Evolutionary conservation across 139 green algal genomes (phyloP), one percentile per base, ranked within the genome.

Genomic region (Tetratostichococcus sp.): DNA sequence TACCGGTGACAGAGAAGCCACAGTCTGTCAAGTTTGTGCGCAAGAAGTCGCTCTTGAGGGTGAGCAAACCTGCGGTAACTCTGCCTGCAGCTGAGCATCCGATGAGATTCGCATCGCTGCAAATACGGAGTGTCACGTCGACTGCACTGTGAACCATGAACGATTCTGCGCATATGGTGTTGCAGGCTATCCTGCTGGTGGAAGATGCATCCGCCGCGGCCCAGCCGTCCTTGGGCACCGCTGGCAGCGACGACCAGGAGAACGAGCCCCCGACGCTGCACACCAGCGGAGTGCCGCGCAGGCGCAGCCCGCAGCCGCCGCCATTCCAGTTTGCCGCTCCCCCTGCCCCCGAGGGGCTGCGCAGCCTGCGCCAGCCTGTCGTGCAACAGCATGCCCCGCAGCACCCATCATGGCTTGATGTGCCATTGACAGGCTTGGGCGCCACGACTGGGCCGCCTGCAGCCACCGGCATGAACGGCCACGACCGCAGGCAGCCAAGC

Each of bases 241-340:
- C 3, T 32, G 19, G 34, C n/a, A 58, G 34, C 8, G 28, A 25
- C 28, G 3, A 26, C 26, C 62, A 77, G 35, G 11, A 25, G 70
- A 43, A 35, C 14, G 62, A 58, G 16, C 76, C 76, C 16, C 43
- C 28, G 23, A 76, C 14, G 69, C 76, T 76, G 35, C 71, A n/a
- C 11, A 39, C 69, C 65, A 81, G 65, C 77, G 77, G 72, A 39
- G 77, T 70, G 14, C 21, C 31, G 26, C 72, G 33, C 43, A 35
- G 74, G 33, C 74, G 74, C 43, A 78, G 70, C 43, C 77, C 43
- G 50, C 50, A 25, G 14, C 50, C 50, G 19, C 50, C 19, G 50
- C 50, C 50, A 62, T 23, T 26, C 19, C 50, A 62, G 19, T 62
- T 26, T 62, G 14, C 50, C 19, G 50, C 50, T 5, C 2, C 14